Evolutionary conservation across 768 basidiomycete species (phyloP), one percentile per base, ranked within the genome.

Genomic region (Kwoniella shandongensis): DNA sequence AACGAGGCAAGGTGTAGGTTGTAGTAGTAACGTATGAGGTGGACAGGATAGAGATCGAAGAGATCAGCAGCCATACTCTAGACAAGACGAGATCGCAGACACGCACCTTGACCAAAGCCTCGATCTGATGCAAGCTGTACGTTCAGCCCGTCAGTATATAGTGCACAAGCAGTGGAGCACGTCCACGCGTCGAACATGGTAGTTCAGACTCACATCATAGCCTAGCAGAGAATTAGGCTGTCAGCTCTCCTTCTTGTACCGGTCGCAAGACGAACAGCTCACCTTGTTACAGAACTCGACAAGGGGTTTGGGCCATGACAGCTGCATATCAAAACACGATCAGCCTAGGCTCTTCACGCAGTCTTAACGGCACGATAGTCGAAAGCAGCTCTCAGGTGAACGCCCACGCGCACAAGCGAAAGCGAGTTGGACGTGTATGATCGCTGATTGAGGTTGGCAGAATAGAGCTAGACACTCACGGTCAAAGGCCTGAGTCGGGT

Each of bases 401-500:
- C n/a, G n/a, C n/a, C n/a, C n/a, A n/a, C n/a, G n/a, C n/a, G n/a
- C n/a, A n/a, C n/a, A n/a, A n/a, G n/a, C n/a, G n/a, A n/a, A n/a
- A n/a, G n/a, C n/a, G n/a, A n/a, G n/a, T n/a, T n/a, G n/a, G n/a
- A n/a, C n/a, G n/a, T n/a, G n/a, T n/a, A n/a, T n/a, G n/a, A n/a
- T n/a, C n/a, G n/a, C n/a, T n/a, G n/a, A n/a, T n/a, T n/a, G n/a
- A n/a, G n/a, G n/a, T n/a, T n/a, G n/a, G n/a, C n/a, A n/a, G n/a
- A n/a, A n/a, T n/a, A n/a, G n/a, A n/a, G n/a, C n/a, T n/a, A n/a
- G n/a, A n/a, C n/a, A 65, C 70, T 79, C 70, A 79, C 75, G 7
- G 78, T 79, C 55, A 80, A 60, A 44, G 80, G 80, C 59, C 80
- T 76, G 22, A 80, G 77, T 48, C 79, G 76, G n/a, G 80, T 80